Conservation (phyloP, 306 rosid genomes). For the Comarum palustre region DNA sequence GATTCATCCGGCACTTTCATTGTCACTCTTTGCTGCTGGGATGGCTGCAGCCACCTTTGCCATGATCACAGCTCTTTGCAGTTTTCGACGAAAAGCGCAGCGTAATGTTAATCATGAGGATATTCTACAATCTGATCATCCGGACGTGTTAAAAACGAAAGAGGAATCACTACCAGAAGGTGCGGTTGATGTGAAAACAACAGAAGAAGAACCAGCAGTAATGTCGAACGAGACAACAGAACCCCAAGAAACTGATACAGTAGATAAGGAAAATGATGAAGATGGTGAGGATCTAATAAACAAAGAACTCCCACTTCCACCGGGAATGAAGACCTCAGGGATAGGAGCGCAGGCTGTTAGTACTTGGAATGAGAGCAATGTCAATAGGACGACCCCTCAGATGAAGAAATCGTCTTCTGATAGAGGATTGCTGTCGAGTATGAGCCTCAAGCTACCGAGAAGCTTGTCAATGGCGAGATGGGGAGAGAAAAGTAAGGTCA, state of each 20-base stretch:
- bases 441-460: conserved; percentile 55
- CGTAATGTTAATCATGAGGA: neutral
- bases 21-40: conserved; percentile 39
- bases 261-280: neutral
- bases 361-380: neutral
- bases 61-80: conserved; percentile 51
- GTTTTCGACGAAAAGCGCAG: conserved; percentile 29
- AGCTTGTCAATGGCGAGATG: conserved; percentile 44
- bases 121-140: conserved; percentile 4
- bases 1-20: conserved; percentile 41
- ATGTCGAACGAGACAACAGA: neutral
- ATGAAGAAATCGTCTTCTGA: conserved; percentile 51
- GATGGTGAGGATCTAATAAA: conserved; percentile 2
- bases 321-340: conserved; percentile 34
- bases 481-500: conserved; percentile 26
- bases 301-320: conserved; percentile 63
- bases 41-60: conserved; percentile 52
- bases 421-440: conserved; percentile 25
- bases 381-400: neutral
- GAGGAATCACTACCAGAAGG: neutral
- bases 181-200: neutral
- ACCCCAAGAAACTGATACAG: conserved; percentile 9
- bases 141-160: conserved; percentile 1
- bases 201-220: neutral
- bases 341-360: neutral